Base-by-base conservation (phyloP, 495 filamentous ascomycete species). In the Symbiotaphrina buchneri region DNA sequence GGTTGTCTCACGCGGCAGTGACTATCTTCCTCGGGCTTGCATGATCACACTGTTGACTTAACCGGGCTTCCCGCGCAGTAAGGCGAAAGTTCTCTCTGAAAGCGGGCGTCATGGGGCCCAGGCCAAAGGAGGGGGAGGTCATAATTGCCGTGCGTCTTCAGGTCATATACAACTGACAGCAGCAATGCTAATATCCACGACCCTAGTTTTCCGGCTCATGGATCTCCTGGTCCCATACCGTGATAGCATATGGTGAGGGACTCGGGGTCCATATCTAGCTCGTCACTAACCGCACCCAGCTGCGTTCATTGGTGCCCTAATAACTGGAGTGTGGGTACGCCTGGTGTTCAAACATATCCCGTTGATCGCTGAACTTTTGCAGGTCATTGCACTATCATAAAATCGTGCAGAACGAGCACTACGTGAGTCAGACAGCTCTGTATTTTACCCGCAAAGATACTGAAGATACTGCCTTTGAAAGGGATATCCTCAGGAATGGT, bases 401-500 rank as follows among this genome's bases (percentile, higher is more conserved):
- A 61, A 99, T 99, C 33, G 90, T 99, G 13, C 61, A 92, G 51
- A 99, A 99, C 49, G 80, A 99, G 55, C 74, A 87, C 56, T 93
- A 78, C 54, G 77, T 66, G 41, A 36, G 58, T 47, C 15, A 6
- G 14, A n/a, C 27, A 10, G 17, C n/a, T 29, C 8, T 21, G 29
- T 2, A 21, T 14, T 1, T 16, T 5, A 18, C 10, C 10, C 5
- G 18, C 8, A 10, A 19, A 14, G 10, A 22, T 23, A 8, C 15
- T 20, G 18, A 35, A 39, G 29, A 40, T 35, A 24, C 19, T 1
- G 31, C 10, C 16, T 36, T 31, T 15, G n/a, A 22, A 30, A 65
- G 61, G 74, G 90, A 43, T 99, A 93, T 52, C 90, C 90, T 1
- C 58, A 92, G 24, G 90, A 99, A 63, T 99, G 90, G 90, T 95